Evolutionary conservation across 768 basidiomycete species (phyloP).

Genomic region (Boletus subcaerulescens): DNA sequence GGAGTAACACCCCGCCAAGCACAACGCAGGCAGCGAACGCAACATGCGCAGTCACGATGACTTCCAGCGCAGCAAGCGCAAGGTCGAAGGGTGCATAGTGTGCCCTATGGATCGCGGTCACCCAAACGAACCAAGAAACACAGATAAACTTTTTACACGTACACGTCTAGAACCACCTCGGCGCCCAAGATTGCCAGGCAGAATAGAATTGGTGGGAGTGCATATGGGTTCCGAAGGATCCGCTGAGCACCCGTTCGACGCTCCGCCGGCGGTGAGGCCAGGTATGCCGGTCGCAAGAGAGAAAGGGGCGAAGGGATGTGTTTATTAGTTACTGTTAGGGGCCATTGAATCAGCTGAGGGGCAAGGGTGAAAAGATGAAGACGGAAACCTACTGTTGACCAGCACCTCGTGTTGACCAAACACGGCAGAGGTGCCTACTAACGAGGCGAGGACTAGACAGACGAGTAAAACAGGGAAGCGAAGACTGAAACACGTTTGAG

Average conservation of each 20-base stretch:
- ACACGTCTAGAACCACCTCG: slow-evolving; percentile 55
- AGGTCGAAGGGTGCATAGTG: slow-evolving; percentile 80
- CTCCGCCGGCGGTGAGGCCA: slow-evolving; percentile 3
- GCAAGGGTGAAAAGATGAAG: not conserved
- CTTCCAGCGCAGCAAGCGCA: slow-evolving; percentile 74
- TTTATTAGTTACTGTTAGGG: slow-evolving; percentile 53
- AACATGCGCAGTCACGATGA: slow-evolving; percentile 74
- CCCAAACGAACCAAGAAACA: not conserved
- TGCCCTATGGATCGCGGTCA: slow-evolving; percentile 21
- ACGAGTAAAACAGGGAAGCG: slow-evolving; percentile 63
- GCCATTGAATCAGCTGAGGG: slow-evolving; percentile 7
- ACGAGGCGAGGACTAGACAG: slow-evolving; percentile 52
- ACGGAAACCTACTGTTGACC: slow-evolving; percentile 50
- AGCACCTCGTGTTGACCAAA: slow-evolving; percentile 66
- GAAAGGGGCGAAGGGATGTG: slow-evolving; percentile 53
- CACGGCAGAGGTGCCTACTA: slow-evolving; percentile 52
- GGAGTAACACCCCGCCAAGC: slow-evolving; percentile 82
- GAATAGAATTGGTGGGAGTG: slow-evolving; percentile 59
- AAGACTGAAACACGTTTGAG: slow-evolving; percentile 40
- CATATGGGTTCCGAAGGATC: slow-evolving; percentile 73
- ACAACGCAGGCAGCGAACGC: slow-evolving; percentile 83
- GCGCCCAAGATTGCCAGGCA: slow-evolving; percentile 53
- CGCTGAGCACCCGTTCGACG: slow-evolving; percentile 13
- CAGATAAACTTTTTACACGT: slow-evolving; percentile 29
- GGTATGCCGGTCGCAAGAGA: slow-evolving; percentile 37